Conservation (phyloP, 2,329 filamentous ascomycete genomes). For the Penicillium sp. region DNA sequence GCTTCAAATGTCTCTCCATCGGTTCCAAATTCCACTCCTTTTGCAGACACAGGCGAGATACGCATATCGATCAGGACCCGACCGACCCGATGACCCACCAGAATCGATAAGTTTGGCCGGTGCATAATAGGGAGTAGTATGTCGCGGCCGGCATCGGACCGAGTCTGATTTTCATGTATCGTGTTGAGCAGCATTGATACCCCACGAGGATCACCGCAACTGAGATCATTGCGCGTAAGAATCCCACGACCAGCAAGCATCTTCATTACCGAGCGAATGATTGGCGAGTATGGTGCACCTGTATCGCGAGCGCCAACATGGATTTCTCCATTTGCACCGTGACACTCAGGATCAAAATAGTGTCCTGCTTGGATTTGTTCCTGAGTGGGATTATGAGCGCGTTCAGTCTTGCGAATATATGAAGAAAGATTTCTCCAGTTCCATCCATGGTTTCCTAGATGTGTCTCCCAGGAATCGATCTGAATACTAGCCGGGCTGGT, state of each 20-base stretch:
- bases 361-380: conserved; percentile 16
- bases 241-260: not conserved
- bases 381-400: conserved; percentile 11
- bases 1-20: not conserved
- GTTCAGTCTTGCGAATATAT: conserved; percentile 48
- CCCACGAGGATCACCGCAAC: not conserved
- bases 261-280: conserved; percentile 12
- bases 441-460: conserved; percentile 47
- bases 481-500: conserved; percentile 24
- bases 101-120: not conserved
- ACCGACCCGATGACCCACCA: not conserved
- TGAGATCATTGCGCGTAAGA: not conserved
- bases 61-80: not conserved
- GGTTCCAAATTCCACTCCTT: not conserved
- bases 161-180: not conserved
- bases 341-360: conserved; percentile 18
- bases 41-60: not conserved
- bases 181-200: not conserved
- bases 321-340: conserved; percentile 20
- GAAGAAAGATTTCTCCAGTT: conserved; percentile 46
- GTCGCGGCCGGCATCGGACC: not conserved
- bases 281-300: conserved; percentile 17
- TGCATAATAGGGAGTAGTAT: not conserved
- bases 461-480: conserved; percentile 26
- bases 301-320: conserved; percentile 20